phyloP scores from a whole-genome alignment of 1,284 basidiomycete genomes.

The Cerrena zonata region DNA sequence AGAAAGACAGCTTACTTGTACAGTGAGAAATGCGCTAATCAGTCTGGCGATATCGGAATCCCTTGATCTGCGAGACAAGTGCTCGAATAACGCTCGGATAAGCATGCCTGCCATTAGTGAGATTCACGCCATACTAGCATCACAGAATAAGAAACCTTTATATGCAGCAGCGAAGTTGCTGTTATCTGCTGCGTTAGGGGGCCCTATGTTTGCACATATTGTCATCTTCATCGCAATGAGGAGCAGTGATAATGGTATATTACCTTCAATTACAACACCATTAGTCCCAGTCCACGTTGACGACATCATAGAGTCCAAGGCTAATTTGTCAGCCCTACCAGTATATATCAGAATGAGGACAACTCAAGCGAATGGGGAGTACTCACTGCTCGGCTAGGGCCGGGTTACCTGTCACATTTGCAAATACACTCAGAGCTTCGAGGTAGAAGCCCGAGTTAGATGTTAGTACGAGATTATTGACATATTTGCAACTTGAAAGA shows the following conservation, averaged over 20 bases:
- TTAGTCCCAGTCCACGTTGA: not conserved
- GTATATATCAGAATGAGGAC: not conserved
- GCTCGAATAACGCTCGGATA: slow-evolving; percentile 7
- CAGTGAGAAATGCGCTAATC: slow-evolving; percentile 7
- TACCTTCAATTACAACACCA: slow-evolving; percentile 1
- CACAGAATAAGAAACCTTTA: not conserved
- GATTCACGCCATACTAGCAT: not conserved
- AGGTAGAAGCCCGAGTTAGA: slow-evolving; percentile 8
- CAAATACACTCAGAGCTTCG: slow-evolving; percentile 8
- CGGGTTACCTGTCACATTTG: slow-evolving; percentile 5
- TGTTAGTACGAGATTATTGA: not conserved
- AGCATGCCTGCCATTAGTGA: not conserved
- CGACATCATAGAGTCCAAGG: not conserved
- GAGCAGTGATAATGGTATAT: not conserved
- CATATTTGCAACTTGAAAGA: not conserved
- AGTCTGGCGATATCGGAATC: slow-evolving; percentile 2
- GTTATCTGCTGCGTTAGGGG: not conserved
- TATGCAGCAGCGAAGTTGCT: not conserved
- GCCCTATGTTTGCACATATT: not conserved
- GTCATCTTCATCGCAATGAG: not conserved
- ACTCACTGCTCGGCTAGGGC: slow-evolving; percentile 4
- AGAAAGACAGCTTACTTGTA: not conserved
- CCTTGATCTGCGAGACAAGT: slow-evolving; percentile 2
- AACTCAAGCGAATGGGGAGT: not conserved
- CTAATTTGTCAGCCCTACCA: not conserved